Evolutionary conservation across 177 flowering plant genomes (phyloP).

Genomic region (Vitis hybrid): DNA sequence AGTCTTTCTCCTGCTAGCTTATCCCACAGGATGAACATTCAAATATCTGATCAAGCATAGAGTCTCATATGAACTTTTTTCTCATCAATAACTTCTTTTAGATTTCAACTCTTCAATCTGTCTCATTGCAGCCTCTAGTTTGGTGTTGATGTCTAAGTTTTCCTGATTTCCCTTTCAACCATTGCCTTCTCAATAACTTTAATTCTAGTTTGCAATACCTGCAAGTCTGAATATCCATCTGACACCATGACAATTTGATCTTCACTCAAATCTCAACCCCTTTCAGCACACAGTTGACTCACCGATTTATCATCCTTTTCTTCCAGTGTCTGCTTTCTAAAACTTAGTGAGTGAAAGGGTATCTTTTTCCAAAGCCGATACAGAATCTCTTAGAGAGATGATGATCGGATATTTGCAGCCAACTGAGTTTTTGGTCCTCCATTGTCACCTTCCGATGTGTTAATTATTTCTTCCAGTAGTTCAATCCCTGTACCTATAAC

Average conservation of each 20-base stretch:
- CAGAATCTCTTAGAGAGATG: slow-evolving; percentile 26
- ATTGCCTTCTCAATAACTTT: slow-evolving; percentile 41
- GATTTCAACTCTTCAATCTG: slow-evolving; percentile 36
- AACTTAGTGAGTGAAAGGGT: slow-evolving; percentile 13
- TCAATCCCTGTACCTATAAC: slow-evolving; percentile 25
- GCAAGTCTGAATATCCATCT: slow-evolving; percentile 26
- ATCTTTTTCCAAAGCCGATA: slow-evolving; percentile 44
- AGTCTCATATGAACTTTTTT: slow-evolving; percentile 40
- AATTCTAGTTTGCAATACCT: slow-evolving; percentile 32
- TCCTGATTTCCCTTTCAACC: slow-evolving; percentile 38
- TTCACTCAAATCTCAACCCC: slow-evolving; percentile 16
- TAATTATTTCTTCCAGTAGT: slow-evolving; percentile 25
- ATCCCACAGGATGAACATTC: slow-evolving; percentile 53
- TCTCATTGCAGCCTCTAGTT: slow-evolving; percentile 33
- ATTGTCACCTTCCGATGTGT: background rate
- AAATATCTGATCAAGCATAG: slow-evolving; percentile 69
- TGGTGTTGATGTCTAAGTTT: slow-evolving; percentile 16
- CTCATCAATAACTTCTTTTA: slow-evolving; percentile 13
- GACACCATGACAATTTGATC: slow-evolving; percentile 12
- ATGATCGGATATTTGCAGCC: slow-evolving; percentile 41
- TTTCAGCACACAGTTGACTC: slow-evolving; percentile 14
- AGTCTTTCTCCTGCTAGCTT: slow-evolving; percentile 11
- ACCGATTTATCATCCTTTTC: slow-evolving; percentile 24
- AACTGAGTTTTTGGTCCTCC: slow-evolving; percentile 31
- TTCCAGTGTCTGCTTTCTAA: slow-evolving; percentile 13